Evolutionary conservation across 495 filamentous ascomycete genomes (phyloP).

Genomic region (Aspergillus saccharolyticus): DNA sequence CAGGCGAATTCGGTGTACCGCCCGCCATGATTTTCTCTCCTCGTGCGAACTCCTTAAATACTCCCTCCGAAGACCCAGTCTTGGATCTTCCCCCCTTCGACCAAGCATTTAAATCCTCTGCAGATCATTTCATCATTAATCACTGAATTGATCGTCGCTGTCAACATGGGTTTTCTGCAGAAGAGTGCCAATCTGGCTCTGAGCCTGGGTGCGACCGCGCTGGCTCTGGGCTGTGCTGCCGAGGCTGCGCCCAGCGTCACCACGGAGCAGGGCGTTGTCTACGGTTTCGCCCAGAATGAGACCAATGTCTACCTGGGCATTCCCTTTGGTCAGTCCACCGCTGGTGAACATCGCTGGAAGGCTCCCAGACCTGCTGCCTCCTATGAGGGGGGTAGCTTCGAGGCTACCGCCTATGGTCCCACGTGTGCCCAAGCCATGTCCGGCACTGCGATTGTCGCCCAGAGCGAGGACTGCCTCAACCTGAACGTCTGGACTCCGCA

Average conservation of each 20-base stretch:
- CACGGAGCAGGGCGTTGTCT: conserved; percentile 15
- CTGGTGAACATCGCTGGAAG: conserved; percentile 27
- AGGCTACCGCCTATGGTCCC: conserved; percentile 22
- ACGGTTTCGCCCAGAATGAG: conserved; percentile 20
- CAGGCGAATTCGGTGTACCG: background rate
- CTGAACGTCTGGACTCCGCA: conserved; percentile 24
- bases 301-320: conserved; percentile 27
- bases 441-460: conserved; percentile 17
- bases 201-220: conserved; percentile 10
- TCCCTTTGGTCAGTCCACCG: conserved; percentile 25
- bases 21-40: no score
- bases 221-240: conserved; percentile 10
- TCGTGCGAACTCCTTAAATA: background rate
- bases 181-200: conserved; percentile 5
- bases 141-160: no score
- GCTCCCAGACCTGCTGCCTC: conserved; percentile 15
- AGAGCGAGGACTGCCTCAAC: conserved; percentile 27
- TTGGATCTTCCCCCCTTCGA: background rate
- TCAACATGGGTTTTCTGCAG: conserved; percentile 15
- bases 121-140: background rate
- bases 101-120: background rate
- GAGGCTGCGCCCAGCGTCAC: conserved; percentile 7
- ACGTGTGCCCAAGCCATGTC: conserved; percentile 26
- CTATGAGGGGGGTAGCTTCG: conserved; percentile 11
- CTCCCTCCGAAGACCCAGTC: background rate